phyloP scores from a whole-genome alignment of 305 asterid genomes.

The Solanum chacoense region DNA sequence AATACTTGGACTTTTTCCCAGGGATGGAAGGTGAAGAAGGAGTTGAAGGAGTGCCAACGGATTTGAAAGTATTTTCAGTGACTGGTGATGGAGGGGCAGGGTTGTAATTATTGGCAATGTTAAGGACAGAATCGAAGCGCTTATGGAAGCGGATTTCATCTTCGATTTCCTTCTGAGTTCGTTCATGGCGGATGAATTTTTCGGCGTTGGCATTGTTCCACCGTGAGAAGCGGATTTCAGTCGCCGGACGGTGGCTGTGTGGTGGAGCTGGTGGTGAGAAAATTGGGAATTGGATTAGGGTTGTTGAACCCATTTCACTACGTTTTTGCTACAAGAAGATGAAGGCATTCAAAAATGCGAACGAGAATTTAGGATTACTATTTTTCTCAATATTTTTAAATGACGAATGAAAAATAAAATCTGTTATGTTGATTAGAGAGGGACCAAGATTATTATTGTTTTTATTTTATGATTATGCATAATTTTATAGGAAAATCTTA shows the following conservation, averaged over 20 bases:
- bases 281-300: slow-evolving; percentile 49
- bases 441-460: neutral
- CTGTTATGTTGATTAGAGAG: neutral
- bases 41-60: slow-evolving; percentile 77
- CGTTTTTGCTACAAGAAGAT: neutral
- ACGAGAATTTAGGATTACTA: neutral
- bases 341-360: neutral
- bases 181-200: slow-evolving; percentile 49
- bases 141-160: slow-evolving; percentile 63
- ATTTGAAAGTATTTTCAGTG: slow-evolving; percentile 26
- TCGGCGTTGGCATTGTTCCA: slow-evolving; percentile 98
- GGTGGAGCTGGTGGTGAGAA: slow-evolving; percentile 52
- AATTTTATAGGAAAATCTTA: too few species aligned
- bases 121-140: slow-evolving; percentile 64
- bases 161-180: slow-evolving; percentile 60
- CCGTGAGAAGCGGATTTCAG: slow-evolving; percentile 78
- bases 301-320: slow-evolving; percentile 28
- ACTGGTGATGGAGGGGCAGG: slow-evolving; percentile 74
- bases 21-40: slow-evolving; percentile 86
- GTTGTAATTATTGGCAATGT: slow-evolving; percentile 52
- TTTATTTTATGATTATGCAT: neutral
- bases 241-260: slow-evolving; percentile 33
- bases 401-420: neutral
- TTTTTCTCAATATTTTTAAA: neutral
- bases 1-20: slow-evolving; percentile 66